A percentile compares a stretch with the other conserved stretches of the same genome.
phyloP scores from a whole-genome alignment of 2,329 filamentous ascomycete genomes.

The Cadophora sp. region DNA sequence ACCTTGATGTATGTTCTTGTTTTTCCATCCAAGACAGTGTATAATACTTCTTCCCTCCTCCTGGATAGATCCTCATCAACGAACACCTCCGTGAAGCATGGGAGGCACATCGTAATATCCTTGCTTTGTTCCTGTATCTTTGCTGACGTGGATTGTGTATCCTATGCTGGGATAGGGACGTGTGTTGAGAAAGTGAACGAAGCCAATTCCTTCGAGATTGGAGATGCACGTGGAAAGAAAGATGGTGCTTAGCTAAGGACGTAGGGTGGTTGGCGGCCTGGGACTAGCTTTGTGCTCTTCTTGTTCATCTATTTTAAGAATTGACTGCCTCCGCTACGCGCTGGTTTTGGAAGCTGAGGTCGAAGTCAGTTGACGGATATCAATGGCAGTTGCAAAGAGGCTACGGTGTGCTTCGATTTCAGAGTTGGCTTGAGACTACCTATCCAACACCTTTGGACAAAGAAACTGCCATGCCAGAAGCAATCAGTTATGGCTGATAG shows the following conservation, averaged over 20 bases:
- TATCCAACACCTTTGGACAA: no score
- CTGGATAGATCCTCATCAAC: constrained; percentile 35
- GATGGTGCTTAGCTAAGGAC: neutral
- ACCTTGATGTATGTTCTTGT: constrained; percentile 29
- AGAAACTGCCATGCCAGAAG: no score
- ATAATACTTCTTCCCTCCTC: constrained; percentile 31
- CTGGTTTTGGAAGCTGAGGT: neutral
- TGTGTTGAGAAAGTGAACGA: neutral
- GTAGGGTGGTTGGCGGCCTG: no score
- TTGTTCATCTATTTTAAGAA: neutral
- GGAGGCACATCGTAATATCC: constrained; percentile 32
- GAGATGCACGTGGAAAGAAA: neutral
- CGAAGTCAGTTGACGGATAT: neutral
- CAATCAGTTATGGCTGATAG: no score
- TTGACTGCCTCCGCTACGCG: neutral
- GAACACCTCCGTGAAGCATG: constrained; percentile 37
- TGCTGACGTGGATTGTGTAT: neutral
- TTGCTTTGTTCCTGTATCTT: neutral
- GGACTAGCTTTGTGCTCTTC: neutral
- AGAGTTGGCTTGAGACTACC: no score
- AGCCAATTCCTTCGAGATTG: neutral
- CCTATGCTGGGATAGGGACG: neutral
- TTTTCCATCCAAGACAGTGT: constrained; percentile 32
- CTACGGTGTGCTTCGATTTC: no score
- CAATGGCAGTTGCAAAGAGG: no score